Base-by-base conservation (phyloP, 495 filamentous ascomycete species). In the Xanthoparmelia taractica region DNA sequence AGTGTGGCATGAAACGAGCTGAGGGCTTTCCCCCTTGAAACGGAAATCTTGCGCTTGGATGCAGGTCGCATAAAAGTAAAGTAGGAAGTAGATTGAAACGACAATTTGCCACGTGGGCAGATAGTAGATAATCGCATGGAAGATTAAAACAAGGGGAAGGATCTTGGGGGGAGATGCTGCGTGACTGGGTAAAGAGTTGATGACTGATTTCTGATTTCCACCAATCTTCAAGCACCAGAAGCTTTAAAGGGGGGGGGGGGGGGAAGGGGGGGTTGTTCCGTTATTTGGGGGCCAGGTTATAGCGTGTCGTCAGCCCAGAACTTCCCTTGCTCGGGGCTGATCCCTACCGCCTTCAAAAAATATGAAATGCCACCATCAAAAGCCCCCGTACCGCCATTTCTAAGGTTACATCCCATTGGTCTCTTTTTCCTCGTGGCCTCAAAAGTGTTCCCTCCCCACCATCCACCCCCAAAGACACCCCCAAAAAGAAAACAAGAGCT, bases 71-170 rank as follows among this genome's bases (percentile, higher is more conserved):
- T 54, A 17, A 3, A 6, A 27, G n/a, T n/a, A n/a, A n/a, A n/a
- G n/a, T n/a, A n/a, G n/a, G n/a, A n/a, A n/a, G n/a, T n/a, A n/a
- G 50, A 31, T 50, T 50, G 47, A 5, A 18, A 48, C 4, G 0
- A 48, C 4, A 11, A 20, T 8, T 31, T 34, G 1, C 50, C 50
- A 54, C 50, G 50, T 54, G 4, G 50, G 50, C 33, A 54, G 29
- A 54, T 54, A 20, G 8, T 54, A 54, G 50, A 54, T 54, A 31
- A 54, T 54, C 50, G 50, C 50, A 54, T 54, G 50, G 50, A 54
- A 54, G 50, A 54, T 54, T 33, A 29, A 17, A 25, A n/a, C 7
- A 50, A 50, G 47, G 8, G 18, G n/a, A 47, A 4, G 17, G 4
- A 13, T 13, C 13, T 43, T 18, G 2, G 8, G 40, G 4, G 4